Conservation (phyloP, 495 filamentous ascomycete genomes). For the Aspergillus wentii region DNA sequence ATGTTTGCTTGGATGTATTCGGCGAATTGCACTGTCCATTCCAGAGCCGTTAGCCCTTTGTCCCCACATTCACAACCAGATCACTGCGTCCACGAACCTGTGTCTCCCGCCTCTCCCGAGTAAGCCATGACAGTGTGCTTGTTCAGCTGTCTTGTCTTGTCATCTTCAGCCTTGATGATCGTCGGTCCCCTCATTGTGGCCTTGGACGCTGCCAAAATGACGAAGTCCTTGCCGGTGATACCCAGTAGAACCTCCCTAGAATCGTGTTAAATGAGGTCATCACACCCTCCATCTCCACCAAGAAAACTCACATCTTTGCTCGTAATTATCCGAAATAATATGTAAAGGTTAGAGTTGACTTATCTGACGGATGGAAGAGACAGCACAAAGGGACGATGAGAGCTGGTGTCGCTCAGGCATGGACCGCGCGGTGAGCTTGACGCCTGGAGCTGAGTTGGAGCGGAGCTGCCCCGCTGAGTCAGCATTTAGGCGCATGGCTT, state of each 20-base stretch:
- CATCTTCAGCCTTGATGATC: constrained; percentile 91
- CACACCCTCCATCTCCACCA: constrained; percentile 2
- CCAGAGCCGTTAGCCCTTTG: constrained; percentile 21
- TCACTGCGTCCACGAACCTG: constrained; percentile 50
- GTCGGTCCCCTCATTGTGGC: constrained; percentile 96
- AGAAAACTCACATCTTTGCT: constrained; percentile 29
- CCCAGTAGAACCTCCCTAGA: constrained; percentile 94
- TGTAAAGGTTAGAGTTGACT: too few relatives aligned
- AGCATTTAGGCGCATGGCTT: constrained; percentile 22
- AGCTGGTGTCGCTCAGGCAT: constrained; percentile 12
- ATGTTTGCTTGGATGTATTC: constrained; percentile 99
- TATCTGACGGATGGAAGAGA: constrained; percentile 4
- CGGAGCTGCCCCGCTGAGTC: constrained; percentile 36
- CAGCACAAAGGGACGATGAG: constrained; percentile 11
- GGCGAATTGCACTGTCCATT: constrained; percentile 82
- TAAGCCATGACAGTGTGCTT: constrained; percentile 95
- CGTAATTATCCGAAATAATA: too few relatives aligned
- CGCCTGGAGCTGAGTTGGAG: constrained; percentile 34
- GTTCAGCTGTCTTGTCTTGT: constrained; percentile 90
- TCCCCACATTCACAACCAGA: not conserved
- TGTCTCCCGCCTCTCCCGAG: constrained; percentile 93
- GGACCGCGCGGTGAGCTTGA: constrained; percentile 39
- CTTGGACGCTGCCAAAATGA: constrained; percentile 94
- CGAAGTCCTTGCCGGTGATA: constrained; percentile 98
- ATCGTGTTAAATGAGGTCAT: constrained; percentile 16